A percentile compares a stretch with the other conserved stretches of the same genome.
Conservation (phyloP, 495 filamentous ascomycete genomes). For the Daldinia bambusicola region DNA sequence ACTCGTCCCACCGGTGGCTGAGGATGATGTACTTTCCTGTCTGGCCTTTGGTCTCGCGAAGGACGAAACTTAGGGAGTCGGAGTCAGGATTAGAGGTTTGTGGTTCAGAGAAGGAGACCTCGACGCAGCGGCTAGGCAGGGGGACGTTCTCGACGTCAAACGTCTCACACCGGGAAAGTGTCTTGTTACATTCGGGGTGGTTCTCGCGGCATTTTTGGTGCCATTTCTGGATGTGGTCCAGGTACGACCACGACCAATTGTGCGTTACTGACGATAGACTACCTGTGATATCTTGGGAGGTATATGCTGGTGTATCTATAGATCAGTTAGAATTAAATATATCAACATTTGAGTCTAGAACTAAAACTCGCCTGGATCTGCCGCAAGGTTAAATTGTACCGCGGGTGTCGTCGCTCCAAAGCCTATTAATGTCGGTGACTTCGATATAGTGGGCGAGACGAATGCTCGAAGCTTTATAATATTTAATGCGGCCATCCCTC, state of each 20-base stretch:
- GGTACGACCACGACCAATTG: not conserved
- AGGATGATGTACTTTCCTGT: not conserved
- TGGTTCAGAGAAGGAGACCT: too few species aligned
- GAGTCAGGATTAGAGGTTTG: too few species aligned
- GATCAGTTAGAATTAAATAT: not conserved
- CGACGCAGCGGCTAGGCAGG: not conserved
- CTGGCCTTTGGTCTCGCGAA: not conserved
- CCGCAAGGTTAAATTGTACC: not conserved
- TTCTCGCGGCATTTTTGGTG: not conserved
- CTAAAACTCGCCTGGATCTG: not conserved
- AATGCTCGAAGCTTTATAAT: not conserved
- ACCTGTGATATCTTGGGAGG: not conserved
- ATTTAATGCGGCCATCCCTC: not conserved
- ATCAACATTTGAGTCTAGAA: too few species aligned
- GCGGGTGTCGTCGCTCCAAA: too few species aligned
- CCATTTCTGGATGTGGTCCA: not conserved
- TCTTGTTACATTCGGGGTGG: not conserved
- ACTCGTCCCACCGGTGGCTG: not conserved
- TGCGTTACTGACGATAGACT: not conserved
- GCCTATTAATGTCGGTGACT: too few species aligned
- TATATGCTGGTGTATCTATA: not conserved
- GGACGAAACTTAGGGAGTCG: not conserved
- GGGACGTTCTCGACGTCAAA: not conserved
- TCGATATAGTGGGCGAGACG: too few species aligned
- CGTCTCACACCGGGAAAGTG: not conserved